A percentile compares a stretch with the other conserved stretches of the same genome.
Evolutionary conservation across 1,284 basidiomycete species (phyloP).

Genomic region (Butyriboletus appendiculatus): DNA sequence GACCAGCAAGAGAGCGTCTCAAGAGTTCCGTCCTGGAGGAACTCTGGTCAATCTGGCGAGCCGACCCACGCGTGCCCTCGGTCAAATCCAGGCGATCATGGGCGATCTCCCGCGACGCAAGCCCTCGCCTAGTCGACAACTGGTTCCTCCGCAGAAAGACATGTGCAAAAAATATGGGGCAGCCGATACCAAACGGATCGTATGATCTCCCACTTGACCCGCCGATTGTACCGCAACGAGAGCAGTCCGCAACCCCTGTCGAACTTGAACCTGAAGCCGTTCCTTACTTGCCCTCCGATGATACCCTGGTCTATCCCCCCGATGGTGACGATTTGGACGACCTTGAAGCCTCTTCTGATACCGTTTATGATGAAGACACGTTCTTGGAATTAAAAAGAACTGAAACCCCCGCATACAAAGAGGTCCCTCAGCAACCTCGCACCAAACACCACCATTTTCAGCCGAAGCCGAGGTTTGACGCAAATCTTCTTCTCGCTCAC

Average conservation of each 20-base stretch:
- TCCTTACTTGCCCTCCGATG: constrained; percentile 25
- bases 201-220: constrained; percentile 26
- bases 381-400: not conserved
- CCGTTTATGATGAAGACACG: constrained; percentile 17
- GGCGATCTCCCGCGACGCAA: constrained; percentile 27
- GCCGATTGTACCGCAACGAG: constrained; percentile 8
- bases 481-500: not conserved
- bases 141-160: constrained; percentile 32
- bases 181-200: constrained; percentile 17
- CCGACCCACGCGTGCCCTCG: constrained; percentile 32
- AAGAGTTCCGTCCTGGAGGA: constrained; percentile 17
- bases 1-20: constrained; percentile 16
- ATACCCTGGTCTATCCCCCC: constrained; percentile 20
- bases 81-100: constrained; percentile 28
- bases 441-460: not conserved
- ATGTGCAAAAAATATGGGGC: constrained; percentile 28
- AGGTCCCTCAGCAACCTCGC: not conserved
- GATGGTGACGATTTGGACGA: constrained; percentile 8
- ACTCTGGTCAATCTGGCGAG: constrained; percentile 34
- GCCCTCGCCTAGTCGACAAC: constrained; percentile 18
- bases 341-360: constrained; percentile 29
- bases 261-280: constrained; percentile 6
- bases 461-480: constrained; percentile 20
- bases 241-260: constrained; percentile 7
- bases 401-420: constrained; percentile 19